phyloP scores from a whole-genome alignment of 2,329 filamentous ascomycete genomes.

The Ceratocystis harringtonii region DNA sequence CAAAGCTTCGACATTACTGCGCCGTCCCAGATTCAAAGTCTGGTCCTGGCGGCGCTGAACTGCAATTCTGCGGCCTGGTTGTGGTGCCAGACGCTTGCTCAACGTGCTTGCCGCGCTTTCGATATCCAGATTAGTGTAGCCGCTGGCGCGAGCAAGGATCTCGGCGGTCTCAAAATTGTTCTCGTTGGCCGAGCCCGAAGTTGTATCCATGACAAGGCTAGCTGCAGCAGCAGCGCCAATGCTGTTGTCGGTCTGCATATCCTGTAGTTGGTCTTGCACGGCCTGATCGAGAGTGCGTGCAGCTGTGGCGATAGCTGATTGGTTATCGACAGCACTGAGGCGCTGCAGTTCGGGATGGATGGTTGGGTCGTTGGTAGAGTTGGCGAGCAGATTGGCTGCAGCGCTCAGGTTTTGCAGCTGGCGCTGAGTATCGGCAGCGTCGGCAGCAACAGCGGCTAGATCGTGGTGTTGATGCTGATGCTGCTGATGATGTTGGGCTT shows the following conservation, averaged over 20 bases:
- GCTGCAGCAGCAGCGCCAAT: slow-evolving; percentile 12
- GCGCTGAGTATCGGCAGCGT: slow-evolving; percentile 16
- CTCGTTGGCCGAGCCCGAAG: slow-evolving; percentile 6
- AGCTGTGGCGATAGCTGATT: background rate
- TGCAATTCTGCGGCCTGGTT: slow-evolving; percentile 35
- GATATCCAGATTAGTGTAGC: slow-evolving; percentile 33
- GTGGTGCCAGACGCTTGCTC: slow-evolving; percentile 37
- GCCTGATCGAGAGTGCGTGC: slow-evolving; percentile 16
- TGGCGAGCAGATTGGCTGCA: slow-evolving; percentile 24
- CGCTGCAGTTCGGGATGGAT: slow-evolving; percentile 22
- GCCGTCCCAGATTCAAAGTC: slow-evolving; percentile 38
- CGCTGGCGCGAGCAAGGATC: slow-evolving; percentile 32
- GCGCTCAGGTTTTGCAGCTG: slow-evolving; percentile 18
- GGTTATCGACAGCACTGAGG: slow-evolving; percentile 18
- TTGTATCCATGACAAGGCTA: slow-evolving; percentile 12
- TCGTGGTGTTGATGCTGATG: slow-evolving; percentile 17
- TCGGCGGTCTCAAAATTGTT: slow-evolving; percentile 28
- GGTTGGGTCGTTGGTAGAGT: slow-evolving; percentile 20
- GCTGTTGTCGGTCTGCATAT: slow-evolving; percentile 18
- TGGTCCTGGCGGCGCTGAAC: slow-evolving; percentile 40
- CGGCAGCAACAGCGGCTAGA: slow-evolving; percentile 9
- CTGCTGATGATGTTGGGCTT: slow-evolving; percentile 13
- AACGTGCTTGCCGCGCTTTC: slow-evolving; percentile 33
- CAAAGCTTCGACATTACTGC: slow-evolving; percentile 45
- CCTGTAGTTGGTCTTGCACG: slow-evolving; percentile 19